Base-by-base conservation (phyloP, 352 stramenopile genomes). In the Pythium chondricola region DNA sequence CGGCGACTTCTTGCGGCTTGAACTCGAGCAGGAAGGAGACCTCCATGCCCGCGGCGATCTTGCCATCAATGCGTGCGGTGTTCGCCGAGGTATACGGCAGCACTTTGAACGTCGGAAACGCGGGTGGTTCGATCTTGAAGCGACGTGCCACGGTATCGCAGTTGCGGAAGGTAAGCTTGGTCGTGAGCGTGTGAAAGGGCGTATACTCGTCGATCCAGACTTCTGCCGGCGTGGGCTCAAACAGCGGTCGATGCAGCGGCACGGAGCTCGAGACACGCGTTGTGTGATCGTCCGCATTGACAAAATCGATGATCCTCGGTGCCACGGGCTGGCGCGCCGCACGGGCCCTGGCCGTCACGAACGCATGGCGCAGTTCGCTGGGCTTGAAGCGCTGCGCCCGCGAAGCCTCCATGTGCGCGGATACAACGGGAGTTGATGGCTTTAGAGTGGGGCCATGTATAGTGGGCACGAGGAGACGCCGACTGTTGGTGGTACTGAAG, bases 31-130 rank as follows among this genome's bases (percentile, higher is more conserved):
- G 50, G 60, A 96, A 98, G 48, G 56, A 70, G 17, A 96, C 65
- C 43, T 98, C 88, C 88, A 98, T 98, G n/a, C 94, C 93, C 1
- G 93, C 74, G 0, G 93, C 92, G 42, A 97, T 72, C 55, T 93
- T 93, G 20, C 80, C 74, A 31, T 88, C 74, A 21, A 86, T 57
- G 2, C 68, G 57, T 17, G 63, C 56, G 33, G 35, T 62, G 24
- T 18, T 41, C 2, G 30, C 52, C 22, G 60, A 50, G 30, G 63
- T 56, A 11, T 48, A 57, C 2, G 65, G 43, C 17, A 61, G 5
- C 18, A 98, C 63, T n/a, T 71, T 69, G 52, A 98, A 98, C 46
- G 94, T 85, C 16, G 83, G 89, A 8, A 79, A 92, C 49, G 91
- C 71, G 11, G 83, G 73, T 35, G 75, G 60, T 18, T 96, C 67